phyloP scores from a whole-genome alignment of 257 asterid species.

The Catharanthus roseus region DNA sequence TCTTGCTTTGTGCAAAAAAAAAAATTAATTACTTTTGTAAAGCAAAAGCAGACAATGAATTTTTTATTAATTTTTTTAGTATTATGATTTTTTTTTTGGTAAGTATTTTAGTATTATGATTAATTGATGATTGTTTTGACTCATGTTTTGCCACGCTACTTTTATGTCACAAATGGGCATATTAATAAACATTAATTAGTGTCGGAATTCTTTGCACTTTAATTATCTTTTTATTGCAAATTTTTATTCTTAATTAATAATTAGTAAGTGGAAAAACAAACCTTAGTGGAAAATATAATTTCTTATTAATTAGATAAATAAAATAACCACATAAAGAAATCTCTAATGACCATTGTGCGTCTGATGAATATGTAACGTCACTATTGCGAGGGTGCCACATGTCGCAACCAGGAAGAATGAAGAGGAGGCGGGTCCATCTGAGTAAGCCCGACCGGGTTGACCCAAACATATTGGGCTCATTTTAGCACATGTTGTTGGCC shows the following conservation, averaged over 20 bases:
- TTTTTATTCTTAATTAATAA: neutral
- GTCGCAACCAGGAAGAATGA: constrained; percentile 1
- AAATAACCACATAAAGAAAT: neutral
- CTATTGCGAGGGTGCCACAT: constrained; percentile 3
- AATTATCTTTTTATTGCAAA: neutral
- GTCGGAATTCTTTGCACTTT: neutral
- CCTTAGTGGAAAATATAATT: neutral
- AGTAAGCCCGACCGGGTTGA: constrained; percentile 5
- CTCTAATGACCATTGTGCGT: neutral
- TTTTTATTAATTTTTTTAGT: constrained; percentile 20
- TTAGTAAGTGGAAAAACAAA: constrained; percentile 15
- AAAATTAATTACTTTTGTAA: constrained; percentile 29
- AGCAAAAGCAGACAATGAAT: constrained; percentile 48
- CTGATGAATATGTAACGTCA: constrained; percentile 17
- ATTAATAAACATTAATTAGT: neutral
- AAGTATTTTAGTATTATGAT: constrained; percentile 31
- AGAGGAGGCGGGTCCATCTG: neutral
- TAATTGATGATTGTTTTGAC: constrained; percentile 64
- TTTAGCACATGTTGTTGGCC: constrained; percentile 7
- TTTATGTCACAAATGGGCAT: neutral
- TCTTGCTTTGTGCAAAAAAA: constrained; percentile 11
- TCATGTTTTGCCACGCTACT: constrained; percentile 6
- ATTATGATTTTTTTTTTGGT: no score
- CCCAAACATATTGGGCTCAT: constrained; percentile 14
- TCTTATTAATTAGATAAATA: neutral